Percentiles rank a stretch among this genome's conserved stretches.
Evolutionary conservation across 495 filamentous ascomycete genomes (phyloP).

Genomic region (Wilcoxina mikolae): DNA sequence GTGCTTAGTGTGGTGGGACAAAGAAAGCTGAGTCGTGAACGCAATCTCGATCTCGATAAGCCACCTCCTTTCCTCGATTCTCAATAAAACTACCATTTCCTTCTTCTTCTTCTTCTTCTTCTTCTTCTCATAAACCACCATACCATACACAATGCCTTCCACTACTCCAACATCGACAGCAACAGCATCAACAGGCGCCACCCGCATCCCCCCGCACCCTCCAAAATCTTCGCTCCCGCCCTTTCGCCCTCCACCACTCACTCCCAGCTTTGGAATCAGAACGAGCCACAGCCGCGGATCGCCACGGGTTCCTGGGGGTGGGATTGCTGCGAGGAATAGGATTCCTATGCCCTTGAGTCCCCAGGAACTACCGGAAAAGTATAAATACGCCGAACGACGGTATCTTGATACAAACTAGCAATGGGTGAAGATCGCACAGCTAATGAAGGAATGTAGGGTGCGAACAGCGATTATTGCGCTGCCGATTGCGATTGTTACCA

Average conservation of each 20-base stretch:
- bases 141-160: no score
- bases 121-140: no score
- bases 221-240: not conserved
- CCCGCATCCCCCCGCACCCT: not conserved
- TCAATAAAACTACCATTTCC: not conserved
- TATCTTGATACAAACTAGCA: no score
- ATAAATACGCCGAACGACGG: no score
- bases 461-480: conserved; percentile 29
- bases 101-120: not conserved
- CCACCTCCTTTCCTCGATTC: no score
- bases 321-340: not conserved
- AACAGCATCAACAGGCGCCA: no score
- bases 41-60: no score
- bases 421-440: not conserved
- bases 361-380: no score
- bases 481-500: conserved; percentile 30
- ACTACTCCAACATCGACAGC: no score
- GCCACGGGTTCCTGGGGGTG: not conserved
- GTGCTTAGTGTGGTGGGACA: no score
- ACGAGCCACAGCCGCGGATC: not conserved
- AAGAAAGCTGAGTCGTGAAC: no score
- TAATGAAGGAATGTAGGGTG: conserved; percentile 7
- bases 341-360: no score
- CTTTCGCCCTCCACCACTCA: not conserved
- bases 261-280: not conserved